phyloP scores from a whole-genome alignment of 2,329 filamentous ascomycete genomes.

The Epichloe sp. region DNA sequence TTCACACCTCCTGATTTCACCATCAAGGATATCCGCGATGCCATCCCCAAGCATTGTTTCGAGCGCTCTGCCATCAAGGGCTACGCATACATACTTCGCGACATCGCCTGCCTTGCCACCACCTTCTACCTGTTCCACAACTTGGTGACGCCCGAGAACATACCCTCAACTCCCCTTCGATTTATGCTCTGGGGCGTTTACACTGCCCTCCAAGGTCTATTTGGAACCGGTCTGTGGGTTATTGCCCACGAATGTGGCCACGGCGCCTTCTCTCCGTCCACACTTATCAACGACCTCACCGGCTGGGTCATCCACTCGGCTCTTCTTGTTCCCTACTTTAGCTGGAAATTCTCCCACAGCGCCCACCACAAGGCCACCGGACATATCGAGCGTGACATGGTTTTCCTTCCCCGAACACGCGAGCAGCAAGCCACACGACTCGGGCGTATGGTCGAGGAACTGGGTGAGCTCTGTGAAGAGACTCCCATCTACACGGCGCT shows the following conservation, averaged over 20 bases:
- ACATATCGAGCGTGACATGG: slow-evolving; percentile 97
- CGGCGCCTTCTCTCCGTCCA: slow-evolving; percentile 90
- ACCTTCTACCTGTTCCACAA: slow-evolving; percentile 85
- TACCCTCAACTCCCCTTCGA: slow-evolving; percentile 58
- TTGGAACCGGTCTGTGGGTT: slow-evolving; percentile 91
- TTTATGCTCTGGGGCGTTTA: slow-evolving; percentile 50
- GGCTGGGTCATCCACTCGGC: slow-evolving; percentile 85
- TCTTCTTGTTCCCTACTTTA: slow-evolving; percentile 92
- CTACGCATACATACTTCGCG: slow-evolving; percentile 72
- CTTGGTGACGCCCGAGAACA: slow-evolving; percentile 72
- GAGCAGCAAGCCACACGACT: slow-evolving; percentile 65
- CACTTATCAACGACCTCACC: slow-evolving; percentile 77
- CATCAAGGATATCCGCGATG: slow-evolving; percentile 93
- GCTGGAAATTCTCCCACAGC: slow-evolving; percentile 97
- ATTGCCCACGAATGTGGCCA: slow-evolving; percentile 97
- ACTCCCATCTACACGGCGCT: slow-evolving; percentile 71
- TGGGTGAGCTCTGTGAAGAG: slow-evolving; percentile 85
- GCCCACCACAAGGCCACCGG: slow-evolving; percentile 99
- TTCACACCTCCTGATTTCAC: slow-evolving; percentile 92
- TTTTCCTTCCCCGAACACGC: slow-evolving; percentile 89
- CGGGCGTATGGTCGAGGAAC: slow-evolving; percentile 64
- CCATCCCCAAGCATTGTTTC: slow-evolving; percentile 96
- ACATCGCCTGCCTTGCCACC: slow-evolving; percentile 55
- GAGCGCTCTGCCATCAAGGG: slow-evolving; percentile 68
- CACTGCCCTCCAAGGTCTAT: slow-evolving; percentile 78